Base-by-base conservation (phyloP, 495 filamentous ascomycete species). In the Tuber indicum region DNA sequence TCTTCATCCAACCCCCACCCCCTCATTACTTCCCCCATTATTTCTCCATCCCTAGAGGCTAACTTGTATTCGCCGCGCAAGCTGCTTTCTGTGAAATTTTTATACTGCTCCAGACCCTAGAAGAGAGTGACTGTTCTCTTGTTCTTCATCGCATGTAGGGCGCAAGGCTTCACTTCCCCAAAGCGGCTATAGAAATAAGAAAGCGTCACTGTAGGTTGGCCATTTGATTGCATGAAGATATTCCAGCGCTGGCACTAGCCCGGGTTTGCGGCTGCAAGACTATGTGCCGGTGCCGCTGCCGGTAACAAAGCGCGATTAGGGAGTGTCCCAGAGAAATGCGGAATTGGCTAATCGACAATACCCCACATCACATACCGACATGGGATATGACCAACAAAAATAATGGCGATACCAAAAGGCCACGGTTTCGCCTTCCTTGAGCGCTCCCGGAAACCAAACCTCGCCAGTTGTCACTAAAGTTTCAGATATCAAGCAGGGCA, bases 371-470 rank as follows among this genome's bases (percentile, higher is more conserved):
- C 58, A 32, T 32, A 4, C 26, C 58, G n/a, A 66, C 58, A 26
- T 66, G n/a, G 26, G 58, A n/a, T 66, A 66, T 66, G 58, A 66
- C 58, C 26, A 66, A 66, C 26, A n/a, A 32, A 32, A 66, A 66
- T 66, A 6, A 66, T 66, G 12, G 58, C 58, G 10, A 17, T 32
- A 32, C 58, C 26, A 17, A 32, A 66, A 17, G 58, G 7, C 58
- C 58, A 66, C 26, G 16, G 8, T 32, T 66, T 12, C n/a, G n/a
- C 58, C 32, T n/a, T 14, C 58, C 12, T 32, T 32, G 58, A 16
- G n/a, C 10, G 16, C 32, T 32, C 17, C 12, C n/a, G n/a, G 58
- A 66, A 66, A 66, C 58, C 26, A 66, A 66, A 66, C 12, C 3
- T 66, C 58, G 58, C 58, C 58, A 16, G n/a, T n/a, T 32, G 58